phyloP scores from a whole-genome alignment of 179 eudicot species.

The Amaranthus tricolor region DNA sequence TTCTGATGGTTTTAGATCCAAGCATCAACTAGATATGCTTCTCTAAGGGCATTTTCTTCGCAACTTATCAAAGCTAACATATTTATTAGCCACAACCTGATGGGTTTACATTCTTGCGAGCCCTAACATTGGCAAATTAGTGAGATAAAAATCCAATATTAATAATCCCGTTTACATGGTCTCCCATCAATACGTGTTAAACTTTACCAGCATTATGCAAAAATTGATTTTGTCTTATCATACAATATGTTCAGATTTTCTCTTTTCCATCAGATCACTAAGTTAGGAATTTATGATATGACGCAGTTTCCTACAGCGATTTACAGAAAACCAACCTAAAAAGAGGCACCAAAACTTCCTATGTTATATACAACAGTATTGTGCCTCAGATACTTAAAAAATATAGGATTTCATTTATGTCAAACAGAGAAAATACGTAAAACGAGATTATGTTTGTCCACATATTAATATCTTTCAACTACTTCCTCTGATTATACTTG shows the following conservation, averaged over 20 bases:
- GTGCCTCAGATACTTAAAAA: too few relatives aligned
- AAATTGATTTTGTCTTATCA: background rate
- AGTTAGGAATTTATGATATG: background rate
- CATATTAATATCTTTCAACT: too few relatives aligned
- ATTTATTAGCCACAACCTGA: background rate
- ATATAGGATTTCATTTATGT: too few relatives aligned
- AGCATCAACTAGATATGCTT: background rate
- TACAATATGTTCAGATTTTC: background rate
- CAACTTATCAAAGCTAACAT: too few relatives aligned
- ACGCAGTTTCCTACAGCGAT: too few relatives aligned
- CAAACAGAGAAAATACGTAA: too few relatives aligned
- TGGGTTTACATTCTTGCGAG: background rate
- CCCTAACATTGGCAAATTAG: background rate
- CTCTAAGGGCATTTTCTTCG: background rate
- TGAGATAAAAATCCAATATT: background rate
- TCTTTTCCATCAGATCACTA: background rate
- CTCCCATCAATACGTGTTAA: background rate
- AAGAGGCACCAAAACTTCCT: too few relatives aligned
- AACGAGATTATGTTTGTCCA: too few relatives aligned
- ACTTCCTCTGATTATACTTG: too few relatives aligned
- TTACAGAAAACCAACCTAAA: too few relatives aligned
- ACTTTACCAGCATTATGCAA: background rate
- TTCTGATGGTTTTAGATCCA: background rate
- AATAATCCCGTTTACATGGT: background rate
- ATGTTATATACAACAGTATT: too few relatives aligned